Conservation (phyloP, 2,329 filamentous ascomycete species). For the Penicillium sclerotigenum region DNA sequence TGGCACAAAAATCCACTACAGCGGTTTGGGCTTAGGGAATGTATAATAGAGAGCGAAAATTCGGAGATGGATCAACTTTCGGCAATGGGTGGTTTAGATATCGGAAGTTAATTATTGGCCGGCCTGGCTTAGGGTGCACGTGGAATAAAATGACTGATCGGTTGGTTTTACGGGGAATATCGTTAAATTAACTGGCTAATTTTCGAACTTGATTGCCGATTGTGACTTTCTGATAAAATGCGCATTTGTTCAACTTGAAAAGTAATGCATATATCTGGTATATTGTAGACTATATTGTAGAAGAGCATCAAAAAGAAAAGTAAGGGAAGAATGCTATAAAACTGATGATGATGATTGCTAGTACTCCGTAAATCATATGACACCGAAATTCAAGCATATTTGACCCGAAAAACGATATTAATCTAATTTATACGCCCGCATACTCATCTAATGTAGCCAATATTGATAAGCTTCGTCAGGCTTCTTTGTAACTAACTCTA, state of each 20-base stretch:
- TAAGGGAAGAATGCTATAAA: too few species aligned
- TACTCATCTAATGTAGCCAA: not conserved
- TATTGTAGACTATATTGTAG: too few species aligned
- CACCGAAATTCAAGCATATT: not conserved
- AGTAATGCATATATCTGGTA: too few species aligned
- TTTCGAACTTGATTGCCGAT: not conserved
- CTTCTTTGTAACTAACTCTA: too few species aligned
- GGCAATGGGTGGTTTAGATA: not conserved
- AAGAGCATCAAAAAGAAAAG: too few species aligned
- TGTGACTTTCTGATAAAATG: not conserved
- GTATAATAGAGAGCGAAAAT: not conserved
- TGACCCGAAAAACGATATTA: too few species aligned
- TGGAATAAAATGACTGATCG: not conserved
- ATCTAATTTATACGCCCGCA: too few species aligned
- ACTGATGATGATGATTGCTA: not conserved
- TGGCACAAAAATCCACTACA: not conserved
- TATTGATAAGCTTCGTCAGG: not conserved
- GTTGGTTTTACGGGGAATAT: not conserved
- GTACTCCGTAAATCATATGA: not conserved
- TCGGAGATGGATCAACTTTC: constrained; percentile 2
- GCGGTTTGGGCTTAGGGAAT: not conserved
- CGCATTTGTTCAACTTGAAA: not conserved
- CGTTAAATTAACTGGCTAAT: not conserved
- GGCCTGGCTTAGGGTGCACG: not conserved
- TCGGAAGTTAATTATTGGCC: not conserved